Conservation (phyloP, 352 stramenopile genomes). For the Phytophthora podocarpi region DNA sequence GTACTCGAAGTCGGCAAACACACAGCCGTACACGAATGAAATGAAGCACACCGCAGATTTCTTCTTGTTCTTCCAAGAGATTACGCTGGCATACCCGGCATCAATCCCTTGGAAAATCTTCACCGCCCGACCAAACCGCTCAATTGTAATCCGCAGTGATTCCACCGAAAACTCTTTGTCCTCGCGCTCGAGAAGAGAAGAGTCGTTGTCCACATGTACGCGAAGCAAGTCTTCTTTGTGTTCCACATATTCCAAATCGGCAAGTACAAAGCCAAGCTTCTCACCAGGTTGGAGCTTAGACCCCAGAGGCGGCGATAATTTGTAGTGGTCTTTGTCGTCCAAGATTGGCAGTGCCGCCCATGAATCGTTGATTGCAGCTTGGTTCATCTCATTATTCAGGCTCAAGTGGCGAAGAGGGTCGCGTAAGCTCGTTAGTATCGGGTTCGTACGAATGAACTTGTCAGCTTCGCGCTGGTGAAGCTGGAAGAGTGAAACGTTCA, state of each 20-base stretch:
- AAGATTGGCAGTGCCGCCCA: constrained; percentile 39
- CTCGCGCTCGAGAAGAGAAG: constrained; percentile 59
- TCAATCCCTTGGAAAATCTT: constrained; percentile 78
- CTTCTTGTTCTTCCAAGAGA: constrained; percentile 87
- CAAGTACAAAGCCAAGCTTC: constrained; percentile 58
- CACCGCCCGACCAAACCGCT: constrained; percentile 71
- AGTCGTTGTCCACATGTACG: constrained; percentile 57
- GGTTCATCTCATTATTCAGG: constrained; percentile 46
- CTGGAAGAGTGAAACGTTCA: constrained; percentile 79
- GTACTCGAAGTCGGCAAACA: constrained; percentile 82
- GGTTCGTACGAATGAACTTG: constrained; percentile 56
- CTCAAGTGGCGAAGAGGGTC: constrained; percentile 51
- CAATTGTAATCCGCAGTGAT: constrained; percentile 72
- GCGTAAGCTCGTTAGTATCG: constrained; percentile 51
- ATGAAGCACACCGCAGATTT: constrained; percentile 72
- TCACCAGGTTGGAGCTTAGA: constrained; percentile 42
- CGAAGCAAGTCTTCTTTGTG: constrained; percentile 75
- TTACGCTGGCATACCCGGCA: constrained; percentile 76
- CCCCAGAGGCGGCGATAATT: constrained; percentile 38
- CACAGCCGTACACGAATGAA: constrained; percentile 66
- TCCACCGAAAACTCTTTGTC: constrained; percentile 85
- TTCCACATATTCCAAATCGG: constrained; percentile 75
- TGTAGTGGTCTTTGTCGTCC: constrained; percentile 53
- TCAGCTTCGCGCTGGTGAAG: constrained; percentile 79
- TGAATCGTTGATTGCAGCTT: constrained; percentile 41